Base-by-base conservation (phyloP, 2,329 filamentous ascomycete species). In the Waltergamsia citrina region DNA sequence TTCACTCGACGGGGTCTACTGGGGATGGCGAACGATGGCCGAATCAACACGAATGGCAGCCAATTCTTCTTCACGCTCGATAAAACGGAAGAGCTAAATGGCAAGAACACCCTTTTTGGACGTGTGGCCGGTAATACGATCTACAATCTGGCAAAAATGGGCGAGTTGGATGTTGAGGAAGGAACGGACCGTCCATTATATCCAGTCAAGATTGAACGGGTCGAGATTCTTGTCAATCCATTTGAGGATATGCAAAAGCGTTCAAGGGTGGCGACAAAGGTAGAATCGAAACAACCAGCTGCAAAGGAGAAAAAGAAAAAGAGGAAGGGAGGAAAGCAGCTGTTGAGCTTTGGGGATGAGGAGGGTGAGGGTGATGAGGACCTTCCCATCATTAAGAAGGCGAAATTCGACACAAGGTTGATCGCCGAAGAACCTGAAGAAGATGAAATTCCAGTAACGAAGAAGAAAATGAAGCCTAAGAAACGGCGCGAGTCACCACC, bases 1-100 rank as follows among this genome's bases (percentile, higher is more conserved):
- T 96, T 92, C 67, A 96, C 93, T 48, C 71, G 92, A 31, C 72
- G 92, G 39, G 92, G 92, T 0, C 62, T 96, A 47, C 60, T 98
- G 46, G 92, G 85, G n/a, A 95, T 96, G 87, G 92, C 92, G 19
- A 96, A 96, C 57, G 81, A 84, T 40, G 81, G 87, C 29, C 64
- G 62, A 33, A 71, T 73, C 20, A 70, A 88, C 49, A 84, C 84
- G 35, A 96, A 96, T 61, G 85, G 86, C 22, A 94, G 86, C 56
- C 92, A 98, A 58, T 96, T 96, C 67, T 98, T 98, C 64, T 80
- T 98, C 41, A 96, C 92, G 0, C 62, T 98, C 34, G 87, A 78
- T 42, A 87, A 81, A 51, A 69, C 88, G 17, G 79, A 86, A 18
- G 87, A 96, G 63, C 57, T 98, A 49, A 85, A 82, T 45, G 83